A percentile compares a stretch with the other conserved stretches of the same genome.
Evolutionary conservation across 768 basidiomycete species (phyloP).

Genomic region (Suillus paluster): DNA sequence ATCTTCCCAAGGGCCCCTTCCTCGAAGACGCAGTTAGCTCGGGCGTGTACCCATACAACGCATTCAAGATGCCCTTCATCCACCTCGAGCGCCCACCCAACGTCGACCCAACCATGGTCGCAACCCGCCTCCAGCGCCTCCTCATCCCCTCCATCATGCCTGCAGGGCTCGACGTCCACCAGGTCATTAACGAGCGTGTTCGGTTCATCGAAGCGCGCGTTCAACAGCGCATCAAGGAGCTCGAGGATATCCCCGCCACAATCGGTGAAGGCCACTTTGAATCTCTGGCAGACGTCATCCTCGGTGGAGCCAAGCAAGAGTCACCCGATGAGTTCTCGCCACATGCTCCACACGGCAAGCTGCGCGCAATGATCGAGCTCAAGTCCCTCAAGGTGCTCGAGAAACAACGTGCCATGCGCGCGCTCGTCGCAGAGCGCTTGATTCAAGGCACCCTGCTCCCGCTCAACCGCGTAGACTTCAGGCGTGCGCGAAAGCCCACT

Average conservation of each 20-base stretch:
- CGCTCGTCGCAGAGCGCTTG: constrained; percentile 84
- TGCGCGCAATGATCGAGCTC: constrained; percentile 91
- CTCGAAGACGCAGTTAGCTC: constrained; percentile 82
- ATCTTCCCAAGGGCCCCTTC: constrained; percentile 74
- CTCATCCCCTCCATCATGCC: constrained; percentile 92
- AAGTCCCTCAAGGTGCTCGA: constrained; percentile 87
- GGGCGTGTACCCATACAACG: constrained; percentile 90
- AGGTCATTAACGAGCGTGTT: constrained; percentile 90
- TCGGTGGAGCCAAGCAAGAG: constrained; percentile 10
- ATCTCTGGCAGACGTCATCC: constrained; percentile 45
- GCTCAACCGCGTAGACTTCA: constrained; percentile 90
- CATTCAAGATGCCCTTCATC: constrained; percentile 82
- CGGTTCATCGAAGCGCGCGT: constrained; percentile 89
- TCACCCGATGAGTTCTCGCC: constrained; percentile 26
- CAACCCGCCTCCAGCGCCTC: constrained; percentile 77
- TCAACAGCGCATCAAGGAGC: constrained; percentile 85
- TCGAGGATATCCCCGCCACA: constrained; percentile 78
- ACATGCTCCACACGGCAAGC: constrained; percentile 71
- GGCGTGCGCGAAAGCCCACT: constrained; percentile 81
- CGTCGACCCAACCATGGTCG: constrained; percentile 62
- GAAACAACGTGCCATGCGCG: constrained; percentile 88
- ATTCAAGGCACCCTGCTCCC: constrained; percentile 88
- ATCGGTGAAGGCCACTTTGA: constrained; percentile 79
- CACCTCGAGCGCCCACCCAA: constrained; percentile 72
- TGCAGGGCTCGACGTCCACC: constrained; percentile 87